Evolutionary conservation across 495 filamentous ascomycete genomes (phyloP), one percentile per base, ranked within the genome.

Genomic region (Amorphotheca resinae): DNA sequence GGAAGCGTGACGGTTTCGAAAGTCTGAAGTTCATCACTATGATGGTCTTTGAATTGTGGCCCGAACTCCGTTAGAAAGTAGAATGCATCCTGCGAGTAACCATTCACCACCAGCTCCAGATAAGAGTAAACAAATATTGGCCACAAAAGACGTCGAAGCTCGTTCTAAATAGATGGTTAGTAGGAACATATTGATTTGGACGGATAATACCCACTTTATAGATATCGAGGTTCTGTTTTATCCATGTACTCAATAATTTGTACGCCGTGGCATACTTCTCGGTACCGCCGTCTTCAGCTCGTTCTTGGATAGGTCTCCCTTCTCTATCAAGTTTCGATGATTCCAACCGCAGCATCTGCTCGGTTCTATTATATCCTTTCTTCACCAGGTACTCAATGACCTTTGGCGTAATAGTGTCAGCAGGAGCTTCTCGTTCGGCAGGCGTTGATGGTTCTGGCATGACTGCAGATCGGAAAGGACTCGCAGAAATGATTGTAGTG

Each of bases 311-410:
- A 6, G 82, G 82, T 33, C 74, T 67, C 22, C 84, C 85, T 50
- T 89, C 82, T 31, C 77, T 76, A 44, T 87, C 84, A 34, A 83
- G 69, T 48, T 80, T 73, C 2, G 74, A 76, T n/a, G 87, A 93
- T 55, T 98, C 91, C 60, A 84, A 78, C 11, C 93, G 78, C 33
- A 98, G 80, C 66, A 87, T 87, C 11, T 89, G 84, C 56, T 98
- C 91, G 0, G 91, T 96, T 17, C 81, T 77, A 35, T 73, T 84
- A 59, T 95, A 98, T 1, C 91, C 91, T 55, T 95, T 95, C 63
- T 98, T 98, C 37, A 81, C 76, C 9, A 98, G 66, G 59, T 98
- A 98, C 52, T 98, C 91, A 16, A 95, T 91, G 23, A 98, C 87
- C 87, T 57, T 45, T 28, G 28, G 7, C 9, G 4, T 18, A 20